These are phyloP conservation scores for Amanita exitialis DNA, from an alignment of 768 basidiomycete species.

Conservation along the genomic window DNA sequence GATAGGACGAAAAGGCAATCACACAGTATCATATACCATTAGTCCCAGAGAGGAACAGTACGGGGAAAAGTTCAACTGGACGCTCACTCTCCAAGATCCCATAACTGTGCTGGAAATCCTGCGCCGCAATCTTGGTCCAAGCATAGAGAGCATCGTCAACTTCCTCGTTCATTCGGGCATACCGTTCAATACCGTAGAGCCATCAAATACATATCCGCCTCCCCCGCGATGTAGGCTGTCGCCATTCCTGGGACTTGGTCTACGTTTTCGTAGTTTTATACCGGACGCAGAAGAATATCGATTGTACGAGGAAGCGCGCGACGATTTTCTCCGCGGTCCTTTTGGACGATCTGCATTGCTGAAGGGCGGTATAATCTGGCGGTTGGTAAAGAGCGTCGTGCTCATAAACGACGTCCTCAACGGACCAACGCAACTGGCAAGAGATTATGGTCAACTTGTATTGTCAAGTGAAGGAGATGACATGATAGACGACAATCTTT, in stretches of 20 bases:
- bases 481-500: constrained; percentile 1
- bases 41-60: not conserved
- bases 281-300: constrained; percentile 1
- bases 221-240: not conserved
- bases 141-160: not conserved
- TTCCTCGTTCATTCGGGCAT: constrained; percentile 1
- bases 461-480: not conserved
- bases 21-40: not conserved
- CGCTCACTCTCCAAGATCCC: not conserved
- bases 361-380: constrained; percentile 4
- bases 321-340: not conserved
- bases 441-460: not conserved
- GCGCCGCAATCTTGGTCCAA: not conserved
- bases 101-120: constrained; percentile 2
- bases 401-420: not conserved
- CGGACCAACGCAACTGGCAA: not conserved
- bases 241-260: not conserved
- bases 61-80: not conserved
- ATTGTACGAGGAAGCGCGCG: not conserved
- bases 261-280: not conserved
- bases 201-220: constrained; percentile 1
- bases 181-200: not conserved
- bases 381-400: constrained; percentile 1
- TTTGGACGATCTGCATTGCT: constrained; percentile 2
- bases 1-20: not conserved